Conservation (phyloP, 306 rosid genomes). For the Canavalia gladiata region DNA sequence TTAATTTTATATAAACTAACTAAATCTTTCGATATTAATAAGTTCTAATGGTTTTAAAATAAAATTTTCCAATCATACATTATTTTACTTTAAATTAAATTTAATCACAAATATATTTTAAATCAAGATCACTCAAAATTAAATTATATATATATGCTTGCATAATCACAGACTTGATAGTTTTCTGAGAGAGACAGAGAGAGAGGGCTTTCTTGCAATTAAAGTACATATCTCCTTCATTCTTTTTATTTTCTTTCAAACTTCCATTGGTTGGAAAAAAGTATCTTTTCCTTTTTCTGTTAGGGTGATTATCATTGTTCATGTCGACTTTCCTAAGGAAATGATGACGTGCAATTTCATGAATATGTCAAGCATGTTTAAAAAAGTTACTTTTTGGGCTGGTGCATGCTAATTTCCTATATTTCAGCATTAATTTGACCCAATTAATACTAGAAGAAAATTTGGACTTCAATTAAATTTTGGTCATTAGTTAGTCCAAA, state of each 20-base stretch:
- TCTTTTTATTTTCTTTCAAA: neutral
- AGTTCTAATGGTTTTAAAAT: neutral
- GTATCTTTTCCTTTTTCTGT: neutral
- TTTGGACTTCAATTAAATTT: neutral
- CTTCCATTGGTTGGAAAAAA: neutral
- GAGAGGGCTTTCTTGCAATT: no score
- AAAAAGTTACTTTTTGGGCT: slow-evolving; percentile 4
- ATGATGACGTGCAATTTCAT: slow-evolving; percentile 25
- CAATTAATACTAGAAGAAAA: neutral
- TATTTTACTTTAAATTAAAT: neutral
- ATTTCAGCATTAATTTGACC: slow-evolving; percentile 9
- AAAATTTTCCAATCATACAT: no score
- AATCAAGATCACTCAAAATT: no score
- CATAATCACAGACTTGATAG: neutral
- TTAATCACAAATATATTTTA: no score
- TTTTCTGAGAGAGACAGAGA: neutral
- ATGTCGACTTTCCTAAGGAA: slow-evolving; percentile 10
- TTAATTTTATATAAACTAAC: no score
- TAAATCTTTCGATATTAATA: no score
- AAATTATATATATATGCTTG: no score
- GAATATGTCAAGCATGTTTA: neutral
- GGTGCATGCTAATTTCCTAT: slow-evolving; percentile 5
- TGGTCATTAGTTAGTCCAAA: neutral
- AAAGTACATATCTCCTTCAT: neutral
- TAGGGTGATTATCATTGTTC: neutral